Percentiles rank a stretch among this genome's conserved stretches.
Evolutionary conservation across 176 grass and related monocot species (phyloP).

Genomic region (Secale cereale): DNA sequence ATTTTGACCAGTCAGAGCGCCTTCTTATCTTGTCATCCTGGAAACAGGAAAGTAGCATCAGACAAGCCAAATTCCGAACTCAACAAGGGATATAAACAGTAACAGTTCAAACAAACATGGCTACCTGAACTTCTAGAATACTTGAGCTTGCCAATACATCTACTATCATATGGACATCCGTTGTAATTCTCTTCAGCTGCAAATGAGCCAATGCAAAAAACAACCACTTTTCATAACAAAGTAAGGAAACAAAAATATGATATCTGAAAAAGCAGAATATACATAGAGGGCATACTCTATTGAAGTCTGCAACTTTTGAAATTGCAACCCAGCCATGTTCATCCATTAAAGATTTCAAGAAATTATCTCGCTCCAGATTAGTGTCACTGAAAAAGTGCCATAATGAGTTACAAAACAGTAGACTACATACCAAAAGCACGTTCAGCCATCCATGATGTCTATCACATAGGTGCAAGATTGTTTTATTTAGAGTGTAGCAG

Average conservation of each 20-base stretch:
- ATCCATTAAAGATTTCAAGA: constrained; percentile 80
- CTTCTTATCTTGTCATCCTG: constrained; percentile 73
- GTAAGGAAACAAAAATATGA: constrained; percentile 6
- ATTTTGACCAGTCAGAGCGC: constrained; percentile 63
- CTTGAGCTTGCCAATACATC: constrained; percentile 59
- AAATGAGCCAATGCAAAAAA: constrained; percentile 24
- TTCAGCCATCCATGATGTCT: neutral
- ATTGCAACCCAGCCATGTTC: constrained; percentile 68
- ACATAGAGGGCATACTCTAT: constrained; percentile 56
- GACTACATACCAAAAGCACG: neutral
- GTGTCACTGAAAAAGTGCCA: constrained; percentile 42
- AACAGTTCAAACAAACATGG: constrained; percentile 14
- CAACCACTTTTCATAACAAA: neutral
- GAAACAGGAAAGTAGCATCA: constrained; percentile 14
- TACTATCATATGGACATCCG: constrained; percentile 46
- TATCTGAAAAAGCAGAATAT: neutral
- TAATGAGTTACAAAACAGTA: constrained; percentile 13
- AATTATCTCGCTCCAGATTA: constrained; percentile 63
- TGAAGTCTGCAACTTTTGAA: constrained; percentile 75
- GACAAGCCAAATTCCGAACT: neutral
- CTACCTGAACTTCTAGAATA: constrained; percentile 70
- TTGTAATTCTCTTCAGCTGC: constrained; percentile 73
- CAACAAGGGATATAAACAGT: neutral
- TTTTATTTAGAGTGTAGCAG: neutral
- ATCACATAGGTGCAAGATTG: neutral